These are phyloP conservation scores for Zygosaccharomyces siamensis DNA, from an alignment of 805 yeast genomes.

Conservation along the genomic window DNA sequence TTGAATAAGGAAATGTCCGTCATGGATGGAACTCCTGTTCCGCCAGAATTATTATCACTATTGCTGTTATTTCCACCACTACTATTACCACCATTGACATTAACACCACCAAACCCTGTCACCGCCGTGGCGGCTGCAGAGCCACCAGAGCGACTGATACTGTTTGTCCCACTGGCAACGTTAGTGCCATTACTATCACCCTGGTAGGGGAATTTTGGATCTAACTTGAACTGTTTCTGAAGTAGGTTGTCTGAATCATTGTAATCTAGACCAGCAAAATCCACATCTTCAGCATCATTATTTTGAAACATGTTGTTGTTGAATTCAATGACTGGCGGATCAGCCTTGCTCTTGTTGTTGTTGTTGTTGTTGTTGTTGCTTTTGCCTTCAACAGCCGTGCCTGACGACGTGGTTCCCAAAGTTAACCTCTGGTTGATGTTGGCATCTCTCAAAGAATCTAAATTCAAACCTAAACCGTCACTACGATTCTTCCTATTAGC, in stretches of 20 bases:
- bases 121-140: neutral
- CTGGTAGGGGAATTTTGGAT: neutral
- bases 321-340: conserved; percentile 13
- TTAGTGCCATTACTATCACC: neutral
- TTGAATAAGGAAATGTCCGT: conserved; percentile 15
- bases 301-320: conserved; percentile 13
- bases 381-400: neutral
- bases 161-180: neutral
- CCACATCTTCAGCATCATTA: conserved; percentile 7
- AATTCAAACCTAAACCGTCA: conserved; percentile 10
- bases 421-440: conserved; percentile 1
- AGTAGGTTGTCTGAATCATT: conserved; percentile 2
- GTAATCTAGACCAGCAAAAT: conserved; percentile 5
- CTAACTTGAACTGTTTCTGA: conserved; percentile 3
- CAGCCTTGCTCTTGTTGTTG: neutral
- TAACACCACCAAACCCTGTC: neutral
- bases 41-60: neutral
- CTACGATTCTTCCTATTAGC: conserved; percentile 13
- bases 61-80: neutral
- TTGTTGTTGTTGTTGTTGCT: neutral
- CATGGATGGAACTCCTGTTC: conserved; percentile 8
- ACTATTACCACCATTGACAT: neutral
- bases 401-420: neutral
- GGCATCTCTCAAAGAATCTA: conserved; percentile 8
- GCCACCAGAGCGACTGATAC: no score